Conservation (phyloP, 345 rosid species). For the Linum lewisii region DNA sequence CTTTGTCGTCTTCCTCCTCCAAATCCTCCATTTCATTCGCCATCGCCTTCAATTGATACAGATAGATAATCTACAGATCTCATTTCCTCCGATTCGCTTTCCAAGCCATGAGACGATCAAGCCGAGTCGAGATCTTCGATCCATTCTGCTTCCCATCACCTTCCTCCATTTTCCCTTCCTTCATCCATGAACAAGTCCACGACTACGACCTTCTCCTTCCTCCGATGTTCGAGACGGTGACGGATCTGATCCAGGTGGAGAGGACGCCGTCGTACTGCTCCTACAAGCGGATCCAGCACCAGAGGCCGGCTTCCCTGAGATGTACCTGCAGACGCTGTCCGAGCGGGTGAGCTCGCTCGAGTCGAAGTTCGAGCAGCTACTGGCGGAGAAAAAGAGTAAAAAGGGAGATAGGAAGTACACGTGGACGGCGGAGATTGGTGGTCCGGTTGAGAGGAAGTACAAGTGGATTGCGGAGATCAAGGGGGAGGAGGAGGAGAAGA, state of each 20-base stretch:
- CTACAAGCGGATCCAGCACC: constrained; percentile 42
- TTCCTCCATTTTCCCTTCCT: constrained; percentile 12
- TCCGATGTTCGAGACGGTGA: constrained; percentile 29
- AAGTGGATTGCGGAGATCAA: constrained; percentile 62
- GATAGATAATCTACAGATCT: background rate
- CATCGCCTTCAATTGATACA: background rate
- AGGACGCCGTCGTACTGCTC: constrained; percentile 33
- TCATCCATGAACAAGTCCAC: constrained; percentile 15
- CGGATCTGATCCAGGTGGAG: constrained; percentile 56
- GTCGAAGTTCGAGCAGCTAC: constrained; percentile 50
- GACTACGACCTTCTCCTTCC: constrained; percentile 29
- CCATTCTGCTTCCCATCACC: constrained; percentile 15
- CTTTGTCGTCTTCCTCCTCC: constrained; percentile 17
- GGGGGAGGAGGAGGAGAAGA: constrained; percentile 22
- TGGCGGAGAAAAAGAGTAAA: constrained; percentile 21
- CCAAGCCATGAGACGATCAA: constrained; percentile 36
- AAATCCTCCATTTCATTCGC: background rate
- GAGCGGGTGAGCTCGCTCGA: constrained; percentile 61
- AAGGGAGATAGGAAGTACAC: constrained; percentile 63
- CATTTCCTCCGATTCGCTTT: background rate
- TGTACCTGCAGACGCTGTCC: constrained; percentile 36
- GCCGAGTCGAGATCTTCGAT: constrained; percentile 33
- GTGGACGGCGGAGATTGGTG: constrained; percentile 69
- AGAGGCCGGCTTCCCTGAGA: constrained; percentile 27
- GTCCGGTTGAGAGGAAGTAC: constrained; percentile 57